Conservation (phyloP, 306 rosid species). For the Lagenaria siceraria region DNA sequence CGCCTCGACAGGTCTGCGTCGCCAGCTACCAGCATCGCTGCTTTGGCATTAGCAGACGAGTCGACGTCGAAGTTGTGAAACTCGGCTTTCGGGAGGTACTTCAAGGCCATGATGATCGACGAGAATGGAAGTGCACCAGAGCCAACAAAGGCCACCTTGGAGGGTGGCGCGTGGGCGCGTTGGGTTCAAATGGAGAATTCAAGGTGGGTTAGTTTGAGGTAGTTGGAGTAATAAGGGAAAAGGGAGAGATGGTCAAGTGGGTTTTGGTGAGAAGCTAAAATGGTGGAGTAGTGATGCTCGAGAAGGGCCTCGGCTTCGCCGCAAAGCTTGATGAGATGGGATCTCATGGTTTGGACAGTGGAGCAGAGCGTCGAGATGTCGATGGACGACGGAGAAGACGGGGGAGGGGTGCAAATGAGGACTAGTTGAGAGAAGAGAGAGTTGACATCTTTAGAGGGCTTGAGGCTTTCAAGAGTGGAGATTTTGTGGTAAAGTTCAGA, state of each 20-base stretch:
- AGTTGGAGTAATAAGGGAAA: conserved; percentile 70
- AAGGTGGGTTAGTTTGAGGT: conserved; percentile 64
- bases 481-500: conserved; percentile 46
- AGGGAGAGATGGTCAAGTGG: conserved; percentile 48
- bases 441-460: conserved; percentile 82
- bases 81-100: conserved; percentile 40
- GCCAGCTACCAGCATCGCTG: conserved; percentile 26
- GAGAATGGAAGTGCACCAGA: conserved; percentile 86
- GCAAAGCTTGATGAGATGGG: conserved; percentile 58
- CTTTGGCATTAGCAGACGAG: conserved; percentile 46
- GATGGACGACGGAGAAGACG: conserved; percentile 30
- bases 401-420: conserved; percentile 46
- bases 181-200: conserved; percentile 48
- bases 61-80: conserved; percentile 75
- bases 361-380: conserved; percentile 42
- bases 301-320: conserved; percentile 62
- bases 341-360: conserved; percentile 35
- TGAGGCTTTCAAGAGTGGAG: conserved; percentile 47
- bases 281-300: conserved; percentile 50
- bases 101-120: conserved; percentile 62
- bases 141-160: conserved; percentile 60
- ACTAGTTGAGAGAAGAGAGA: conserved; percentile 65
- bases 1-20: conserved; percentile 52
- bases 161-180: conserved; percentile 21
- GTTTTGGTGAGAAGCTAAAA: conserved; percentile 32